Conservation (phyloP, 2,329 filamentous ascomycete species). For the Alternaria atra region DNA sequence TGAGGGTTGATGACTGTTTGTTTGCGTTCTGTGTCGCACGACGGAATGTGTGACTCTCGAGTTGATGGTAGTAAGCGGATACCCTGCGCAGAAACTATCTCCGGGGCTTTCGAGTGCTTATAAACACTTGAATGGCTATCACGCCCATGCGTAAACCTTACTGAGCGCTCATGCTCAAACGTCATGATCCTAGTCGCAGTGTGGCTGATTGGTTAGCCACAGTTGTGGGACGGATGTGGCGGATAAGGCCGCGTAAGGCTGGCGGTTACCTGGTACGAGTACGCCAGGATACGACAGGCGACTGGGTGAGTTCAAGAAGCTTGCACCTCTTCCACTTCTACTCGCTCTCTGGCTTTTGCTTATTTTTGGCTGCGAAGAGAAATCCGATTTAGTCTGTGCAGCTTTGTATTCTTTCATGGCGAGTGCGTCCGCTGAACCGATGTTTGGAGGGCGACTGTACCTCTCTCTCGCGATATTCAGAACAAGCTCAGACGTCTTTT, state of each 20-base stretch:
- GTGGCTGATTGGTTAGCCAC: conserved; percentile 9
- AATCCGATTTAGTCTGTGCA: not conserved
- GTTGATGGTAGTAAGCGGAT: not conserved
- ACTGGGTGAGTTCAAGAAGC: not conserved
- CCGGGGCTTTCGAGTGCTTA: not conserved
- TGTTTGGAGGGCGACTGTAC: too few species aligned
- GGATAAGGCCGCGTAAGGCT: not conserved
- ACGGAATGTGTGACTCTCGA: not conserved
- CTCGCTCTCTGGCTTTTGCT: not conserved
- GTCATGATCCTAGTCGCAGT: not conserved
- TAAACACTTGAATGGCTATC: not conserved
- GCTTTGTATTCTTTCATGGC: not conserved
- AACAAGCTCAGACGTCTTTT: too few species aligned
- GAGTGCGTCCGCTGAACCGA: too few species aligned
- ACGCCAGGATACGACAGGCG: not conserved
- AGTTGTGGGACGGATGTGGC: not conserved
- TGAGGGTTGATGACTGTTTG: not conserved
- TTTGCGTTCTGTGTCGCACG: not conserved
- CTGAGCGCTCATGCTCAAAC: not conserved
- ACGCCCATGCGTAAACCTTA: conserved; percentile 4
- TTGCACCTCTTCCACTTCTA: not conserved
- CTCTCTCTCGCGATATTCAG: too few species aligned
- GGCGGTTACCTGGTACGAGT: not conserved
- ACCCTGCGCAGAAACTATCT: not conserved
- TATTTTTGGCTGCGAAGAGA: not conserved